Conservation (phyloP, 495 filamentous ascomycete species). For the Hypoxylon subgilvum region DNA sequence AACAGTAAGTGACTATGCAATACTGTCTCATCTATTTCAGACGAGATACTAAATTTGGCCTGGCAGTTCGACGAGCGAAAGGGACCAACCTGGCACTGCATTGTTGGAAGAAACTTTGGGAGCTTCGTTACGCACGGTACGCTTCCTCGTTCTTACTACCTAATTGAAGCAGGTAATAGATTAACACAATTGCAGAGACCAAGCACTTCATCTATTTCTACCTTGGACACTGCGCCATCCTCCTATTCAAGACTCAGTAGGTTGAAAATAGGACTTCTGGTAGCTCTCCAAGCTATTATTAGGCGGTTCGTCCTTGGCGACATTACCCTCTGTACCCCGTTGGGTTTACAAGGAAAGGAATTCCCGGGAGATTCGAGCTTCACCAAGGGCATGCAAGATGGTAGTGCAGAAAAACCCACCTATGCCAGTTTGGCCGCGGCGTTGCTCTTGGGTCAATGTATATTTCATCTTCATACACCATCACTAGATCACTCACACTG, state of each 20-base stretch:
- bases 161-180: not conserved
- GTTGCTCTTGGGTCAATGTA: slow-evolving; percentile 6
- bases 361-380: not conserved
- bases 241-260: slow-evolving; percentile 99
- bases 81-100: slow-evolving; percentile 97
- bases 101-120: slow-evolving; percentile 97
- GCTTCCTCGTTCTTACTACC: slow-evolving; percentile 14
- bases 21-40: not conserved
- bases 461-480: slow-evolving; percentile 3
- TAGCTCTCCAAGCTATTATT: not conserved
- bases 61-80: slow-evolving; percentile 84
- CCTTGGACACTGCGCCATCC: slow-evolving; percentile 95
- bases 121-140: slow-evolving; percentile 98
- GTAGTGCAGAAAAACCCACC: not conserved
- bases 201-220: slow-evolving; percentile 99
- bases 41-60: slow-evolving; percentile 10
- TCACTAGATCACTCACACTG: no score
- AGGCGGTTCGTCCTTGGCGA: no score
- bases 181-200: slow-evolving; percentile 69
- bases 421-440: not conserved
- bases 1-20: slow-evolving; percentile 64
- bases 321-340: not conserved
- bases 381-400: not conserved
- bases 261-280: slow-evolving; percentile 5
- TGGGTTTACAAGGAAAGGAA: slow-evolving; percentile 1